Conservation (phyloP, 2,329 filamentous ascomycete species). For the Botrytis medusae region DNA sequence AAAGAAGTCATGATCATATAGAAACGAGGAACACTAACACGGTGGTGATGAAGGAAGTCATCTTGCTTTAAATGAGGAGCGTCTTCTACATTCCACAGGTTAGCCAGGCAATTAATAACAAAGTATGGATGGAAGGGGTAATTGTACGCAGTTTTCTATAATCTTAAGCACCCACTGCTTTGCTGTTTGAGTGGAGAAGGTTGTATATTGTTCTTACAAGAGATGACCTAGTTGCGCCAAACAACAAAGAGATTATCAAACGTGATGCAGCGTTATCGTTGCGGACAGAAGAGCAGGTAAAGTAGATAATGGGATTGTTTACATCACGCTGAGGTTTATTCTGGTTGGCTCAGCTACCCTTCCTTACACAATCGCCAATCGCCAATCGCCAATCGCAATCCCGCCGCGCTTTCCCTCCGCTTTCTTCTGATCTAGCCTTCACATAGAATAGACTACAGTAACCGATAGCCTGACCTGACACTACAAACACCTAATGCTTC, state of each 20-base stretch:
- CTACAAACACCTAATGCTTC: background rate
- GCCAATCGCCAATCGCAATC: slow-evolving; percentile 13
- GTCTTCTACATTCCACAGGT: slow-evolving; percentile 35
- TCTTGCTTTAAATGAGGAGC: slow-evolving; percentile 43
- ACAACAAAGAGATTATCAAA: slow-evolving; percentile 3
- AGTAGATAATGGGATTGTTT: slow-evolving; percentile 1
- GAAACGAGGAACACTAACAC: slow-evolving; percentile 60
- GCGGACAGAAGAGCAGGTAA: background rate
- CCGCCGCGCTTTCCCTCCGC: slow-evolving; percentile 11
- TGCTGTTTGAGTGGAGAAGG: background rate
- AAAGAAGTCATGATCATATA: slow-evolving; percentile 40
- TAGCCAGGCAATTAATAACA: slow-evolving; percentile 32
- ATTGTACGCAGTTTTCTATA: slow-evolving; percentile 4
- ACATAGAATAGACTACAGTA: slow-evolving; percentile 6
- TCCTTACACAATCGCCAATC: background rate
- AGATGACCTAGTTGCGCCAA: background rate
- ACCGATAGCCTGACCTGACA: background rate
- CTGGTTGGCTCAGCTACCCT: slow-evolving; percentile 18
- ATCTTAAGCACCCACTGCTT: background rate
- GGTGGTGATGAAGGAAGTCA: slow-evolving; percentile 80
- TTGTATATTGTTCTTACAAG: slow-evolving; percentile 2
- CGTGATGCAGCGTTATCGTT: slow-evolving; percentile 4
- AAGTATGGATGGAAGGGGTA: background rate
- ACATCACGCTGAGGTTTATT: background rate
- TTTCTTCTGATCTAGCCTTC: slow-evolving; percentile 8